Percentiles rank a stretch among this genome's conserved stretches.
Evolutionary conservation across 345 rosid species (phyloP).

Genomic region (Aquilaria yunnanensis): DNA sequence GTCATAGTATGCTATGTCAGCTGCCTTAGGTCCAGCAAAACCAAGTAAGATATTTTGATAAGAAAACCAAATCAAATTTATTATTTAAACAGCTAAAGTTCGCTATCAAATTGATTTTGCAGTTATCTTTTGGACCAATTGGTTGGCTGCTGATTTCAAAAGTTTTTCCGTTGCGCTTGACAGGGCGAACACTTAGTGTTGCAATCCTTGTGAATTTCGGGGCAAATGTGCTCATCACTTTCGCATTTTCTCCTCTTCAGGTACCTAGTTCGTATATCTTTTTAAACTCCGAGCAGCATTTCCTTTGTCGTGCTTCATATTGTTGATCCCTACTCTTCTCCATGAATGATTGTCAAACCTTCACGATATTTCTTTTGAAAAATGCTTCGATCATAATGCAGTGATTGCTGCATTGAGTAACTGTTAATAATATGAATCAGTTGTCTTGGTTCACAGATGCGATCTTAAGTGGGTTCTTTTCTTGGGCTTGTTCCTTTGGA

Average conservation of each 20-base stretch:
- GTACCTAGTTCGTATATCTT: conserved; percentile 25
- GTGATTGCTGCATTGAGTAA: no score
- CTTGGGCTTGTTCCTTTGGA: no score
- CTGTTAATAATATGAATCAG: no score
- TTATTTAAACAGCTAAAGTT: no score
- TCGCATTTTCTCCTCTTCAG: conserved; percentile 88
- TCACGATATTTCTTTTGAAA: no score
- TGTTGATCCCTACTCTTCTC: not conserved
- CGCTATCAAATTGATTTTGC: conserved; percentile 24
- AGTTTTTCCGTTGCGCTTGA: conserved; percentile 71
- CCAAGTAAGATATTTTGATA: no score
- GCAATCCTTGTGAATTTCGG: conserved; percentile 93
- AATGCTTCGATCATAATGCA: no score
- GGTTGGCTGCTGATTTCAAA: conserved; percentile 99
- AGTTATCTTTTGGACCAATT: conserved; percentile 96
- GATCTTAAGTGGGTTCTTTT: no score
- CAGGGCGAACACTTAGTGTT: conserved; percentile 83
- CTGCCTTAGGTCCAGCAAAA: no score
- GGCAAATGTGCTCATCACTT: conserved; percentile 87
- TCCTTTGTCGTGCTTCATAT: not conserved
- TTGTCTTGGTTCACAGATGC: no score
- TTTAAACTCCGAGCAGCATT: not conserved
- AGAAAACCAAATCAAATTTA: not conserved
- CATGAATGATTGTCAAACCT: no score
- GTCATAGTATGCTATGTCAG: no score